These are phyloP conservation scores for Avena sativa DNA, from an alignment of 176 grass and related monocot species.

Conservation along the genomic window DNA sequence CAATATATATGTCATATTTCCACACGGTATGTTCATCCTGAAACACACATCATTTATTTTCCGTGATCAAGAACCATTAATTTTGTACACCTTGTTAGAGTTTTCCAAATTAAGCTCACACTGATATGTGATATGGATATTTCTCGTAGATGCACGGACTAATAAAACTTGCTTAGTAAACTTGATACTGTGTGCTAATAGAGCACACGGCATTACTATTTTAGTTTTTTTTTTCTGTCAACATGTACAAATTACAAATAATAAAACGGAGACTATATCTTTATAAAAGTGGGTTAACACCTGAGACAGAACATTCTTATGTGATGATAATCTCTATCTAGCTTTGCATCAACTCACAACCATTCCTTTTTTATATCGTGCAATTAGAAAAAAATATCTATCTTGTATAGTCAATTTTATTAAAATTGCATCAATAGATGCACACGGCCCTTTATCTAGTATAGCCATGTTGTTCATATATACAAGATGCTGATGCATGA, in stretches of 20 bases:
- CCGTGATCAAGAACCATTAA: background rate
- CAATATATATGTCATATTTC: background rate
- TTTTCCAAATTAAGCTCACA: background rate
- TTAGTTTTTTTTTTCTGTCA: background rate
- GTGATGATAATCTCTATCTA: background rate
- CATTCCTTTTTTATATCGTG: too few relatives aligned
- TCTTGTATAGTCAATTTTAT: too few relatives aligned
- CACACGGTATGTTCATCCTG: background rate
- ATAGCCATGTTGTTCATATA: background rate
- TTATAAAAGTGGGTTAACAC: background rate
- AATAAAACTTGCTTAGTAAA: constrained; percentile 9
- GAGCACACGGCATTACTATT: background rate
- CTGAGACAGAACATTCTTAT: background rate
- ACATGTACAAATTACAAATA: background rate
- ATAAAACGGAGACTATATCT: background rate
- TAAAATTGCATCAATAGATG: too few relatives aligned
- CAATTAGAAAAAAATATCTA: too few relatives aligned
- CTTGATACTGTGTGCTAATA: background rate
- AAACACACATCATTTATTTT: background rate
- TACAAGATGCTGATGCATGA: background rate
- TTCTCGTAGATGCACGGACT: background rate
- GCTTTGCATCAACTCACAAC: too few relatives aligned
- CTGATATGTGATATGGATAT: background rate
- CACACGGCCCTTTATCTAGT: too few relatives aligned
- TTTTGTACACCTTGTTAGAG: background rate